phyloP scores from a whole-genome alignment of 2,329 filamentous ascomycete species.

The Ophiocordyceps camponoti-rufipedis region DNA sequence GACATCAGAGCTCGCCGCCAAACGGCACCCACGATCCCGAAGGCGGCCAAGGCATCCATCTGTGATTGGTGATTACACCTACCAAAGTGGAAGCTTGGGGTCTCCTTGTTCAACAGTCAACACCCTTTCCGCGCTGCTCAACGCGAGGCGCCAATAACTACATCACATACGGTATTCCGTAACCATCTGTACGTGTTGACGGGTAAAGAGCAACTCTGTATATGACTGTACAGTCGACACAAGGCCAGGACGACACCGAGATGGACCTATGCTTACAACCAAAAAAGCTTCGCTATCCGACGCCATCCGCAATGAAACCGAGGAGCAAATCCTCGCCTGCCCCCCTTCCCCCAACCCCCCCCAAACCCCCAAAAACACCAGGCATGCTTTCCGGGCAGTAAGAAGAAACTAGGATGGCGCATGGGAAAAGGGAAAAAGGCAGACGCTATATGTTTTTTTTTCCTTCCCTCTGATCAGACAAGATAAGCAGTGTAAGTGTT shows the following conservation, averaged over 20 bases:
- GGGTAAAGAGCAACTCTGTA: background rate
- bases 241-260: background rate
- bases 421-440: conserved; percentile 1
- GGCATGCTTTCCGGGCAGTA: conserved; percentile 2
- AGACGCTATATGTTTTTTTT: conserved; percentile 1
- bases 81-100: background rate
- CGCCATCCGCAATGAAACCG: conserved; percentile 2
- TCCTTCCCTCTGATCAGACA: too few species aligned
- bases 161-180: too few species aligned
- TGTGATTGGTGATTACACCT: conserved; percentile 17
- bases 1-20: conserved; percentile 4
- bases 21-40: conserved; percentile 25
- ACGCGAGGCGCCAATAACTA: too few species aligned
- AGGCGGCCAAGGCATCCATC: conserved; percentile 35
- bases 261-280: background rate
- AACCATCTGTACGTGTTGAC: too few species aligned
- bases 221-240: background rate
- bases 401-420: conserved; percentile 1
- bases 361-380: conserved; percentile 1
- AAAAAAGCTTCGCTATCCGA: conserved; percentile 5
- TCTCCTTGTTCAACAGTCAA: background rate
- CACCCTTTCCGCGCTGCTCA: background rate
- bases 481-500: background rate
- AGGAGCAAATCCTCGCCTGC: background rate
- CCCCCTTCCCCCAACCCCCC: too few species aligned